Evolutionary conservation across 2,329 filamentous ascomycete species (phyloP).

Genomic region (Alternaria burnsii): DNA sequence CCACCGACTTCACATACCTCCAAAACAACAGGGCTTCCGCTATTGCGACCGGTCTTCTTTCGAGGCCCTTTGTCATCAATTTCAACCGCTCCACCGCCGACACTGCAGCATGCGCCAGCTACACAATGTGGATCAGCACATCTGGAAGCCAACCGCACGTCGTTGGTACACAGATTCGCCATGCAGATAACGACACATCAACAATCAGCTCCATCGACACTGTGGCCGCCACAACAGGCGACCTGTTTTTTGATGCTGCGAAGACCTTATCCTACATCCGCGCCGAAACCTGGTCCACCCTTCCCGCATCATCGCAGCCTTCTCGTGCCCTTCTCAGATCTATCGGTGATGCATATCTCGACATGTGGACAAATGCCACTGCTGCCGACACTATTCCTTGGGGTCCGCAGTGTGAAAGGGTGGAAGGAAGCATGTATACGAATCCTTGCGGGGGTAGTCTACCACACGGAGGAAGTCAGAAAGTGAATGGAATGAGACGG

Average conservation of each 20-base stretch:
- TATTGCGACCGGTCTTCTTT: conserved; percentile 31
- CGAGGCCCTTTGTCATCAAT: conserved; percentile 31
- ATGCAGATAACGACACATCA: conserved; percentile 32
- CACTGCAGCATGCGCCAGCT: conserved; percentile 36
- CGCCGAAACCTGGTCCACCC: conserved; percentile 36
- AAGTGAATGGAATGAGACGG: conserved; percentile 38
- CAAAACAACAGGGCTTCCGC: conserved; percentile 41
- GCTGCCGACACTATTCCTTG: conserved; percentile 41
- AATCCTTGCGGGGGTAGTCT: conserved; percentile 37
- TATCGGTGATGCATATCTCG: conserved; percentile 40
- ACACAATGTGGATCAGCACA: conserved; percentile 41
- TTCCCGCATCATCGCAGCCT: conserved; percentile 28
- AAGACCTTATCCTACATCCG: conserved; percentile 39
- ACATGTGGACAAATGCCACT: conserved; percentile 44
- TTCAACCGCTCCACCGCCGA: conserved; percentile 39
- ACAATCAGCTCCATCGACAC: conserved; percentile 39
- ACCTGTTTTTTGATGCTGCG: conserved; percentile 42
- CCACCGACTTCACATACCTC: conserved; percentile 38
- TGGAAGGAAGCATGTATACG: conserved; percentile 36
- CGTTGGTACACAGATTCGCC: conserved; percentile 39
- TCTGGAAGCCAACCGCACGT: conserved; percentile 36
- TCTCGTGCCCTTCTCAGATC: conserved; percentile 38
- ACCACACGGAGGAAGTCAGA: conserved; percentile 36
- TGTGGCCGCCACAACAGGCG: conserved; percentile 39
- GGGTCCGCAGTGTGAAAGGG: conserved; percentile 41